phyloP scores from a whole-genome alignment of 768 basidiomycete genomes.

The Suillus ampliporus region DNA sequence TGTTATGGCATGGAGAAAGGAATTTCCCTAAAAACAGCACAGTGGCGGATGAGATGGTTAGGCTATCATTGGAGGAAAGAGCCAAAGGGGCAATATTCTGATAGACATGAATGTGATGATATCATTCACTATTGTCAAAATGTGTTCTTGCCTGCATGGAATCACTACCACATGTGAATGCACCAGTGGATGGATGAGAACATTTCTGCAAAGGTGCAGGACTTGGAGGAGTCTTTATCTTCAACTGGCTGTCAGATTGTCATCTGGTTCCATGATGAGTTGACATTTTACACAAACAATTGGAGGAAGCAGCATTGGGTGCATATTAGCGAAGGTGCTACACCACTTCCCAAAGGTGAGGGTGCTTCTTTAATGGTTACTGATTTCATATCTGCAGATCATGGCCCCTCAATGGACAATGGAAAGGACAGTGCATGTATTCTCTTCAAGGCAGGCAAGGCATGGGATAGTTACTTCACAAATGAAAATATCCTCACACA shows the following conservation, averaged over 20 bases:
- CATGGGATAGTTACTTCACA: constrained; percentile 33
- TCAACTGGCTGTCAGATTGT: too few relatives aligned
- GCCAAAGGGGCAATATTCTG: constrained; percentile 31
- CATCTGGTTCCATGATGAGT: too few relatives aligned
- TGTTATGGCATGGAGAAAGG: constrained; percentile 20
- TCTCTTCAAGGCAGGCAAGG: constrained; percentile 32
- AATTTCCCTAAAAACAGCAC: constrained; percentile 16
- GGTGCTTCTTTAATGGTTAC: constrained; percentile 41
- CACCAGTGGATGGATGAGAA: too few relatives aligned
- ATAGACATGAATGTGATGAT: constrained; percentile 40
- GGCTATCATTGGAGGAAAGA: constrained; percentile 27
- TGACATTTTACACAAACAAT: too few relatives aligned
- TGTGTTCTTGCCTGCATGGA: constrained; percentile 26
- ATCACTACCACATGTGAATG: too few relatives aligned
- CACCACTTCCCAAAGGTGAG: constrained; percentile 40
- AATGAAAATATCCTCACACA: constrained; percentile 39
- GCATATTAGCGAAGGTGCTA: not conserved
- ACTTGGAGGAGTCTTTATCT: too few relatives aligned
- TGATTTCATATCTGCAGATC: constrained; percentile 42
- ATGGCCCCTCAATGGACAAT: too few relatives aligned
- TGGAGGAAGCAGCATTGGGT: too few relatives aligned
- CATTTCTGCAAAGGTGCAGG: too few relatives aligned
- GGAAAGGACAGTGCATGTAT: constrained; percentile 22
- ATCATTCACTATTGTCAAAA: constrained; percentile 34
- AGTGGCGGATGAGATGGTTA: constrained; percentile 15